These are phyloP conservation scores for Ceratocystis colombiana DNA, from an alignment of 2,329 filamentous ascomycete genomes.

Conservation along the genomic window DNA sequence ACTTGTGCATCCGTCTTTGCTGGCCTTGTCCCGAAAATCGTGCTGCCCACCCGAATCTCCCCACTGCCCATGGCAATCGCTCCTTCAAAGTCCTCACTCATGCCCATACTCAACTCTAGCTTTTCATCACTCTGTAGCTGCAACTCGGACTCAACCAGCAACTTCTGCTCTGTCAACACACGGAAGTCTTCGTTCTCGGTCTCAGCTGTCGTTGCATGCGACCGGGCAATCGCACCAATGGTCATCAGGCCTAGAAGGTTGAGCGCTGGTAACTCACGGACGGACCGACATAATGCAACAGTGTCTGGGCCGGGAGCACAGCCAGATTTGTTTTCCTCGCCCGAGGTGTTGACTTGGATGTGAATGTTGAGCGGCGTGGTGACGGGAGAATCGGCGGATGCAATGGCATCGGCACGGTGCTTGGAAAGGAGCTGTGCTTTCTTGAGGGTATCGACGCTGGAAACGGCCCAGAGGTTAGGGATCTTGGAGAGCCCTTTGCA, in stretches of 20 bases:
- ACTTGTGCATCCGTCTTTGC: constrained; percentile 69
- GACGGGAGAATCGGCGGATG: constrained; percentile 34
- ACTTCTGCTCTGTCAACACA: constrained; percentile 55
- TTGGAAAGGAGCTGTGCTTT: constrained; percentile 77
- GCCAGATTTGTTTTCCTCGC: constrained; percentile 76
- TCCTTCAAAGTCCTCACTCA: constrained; percentile 93
- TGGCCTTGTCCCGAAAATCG: constrained; percentile 80
- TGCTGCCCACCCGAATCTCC: constrained; percentile 86
- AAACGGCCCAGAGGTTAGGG: constrained; percentile 82
- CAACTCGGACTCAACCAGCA: constrained; percentile 52
- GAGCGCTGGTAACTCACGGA: constrained; percentile 64
- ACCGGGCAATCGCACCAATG: constrained; percentile 86
- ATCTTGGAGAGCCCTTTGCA: constrained; percentile 80
- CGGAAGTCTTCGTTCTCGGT: constrained; percentile 89
- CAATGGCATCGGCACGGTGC: constrained; percentile 52
- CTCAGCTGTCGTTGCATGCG: constrained; percentile 59
- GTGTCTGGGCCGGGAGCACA: constrained; percentile 56
- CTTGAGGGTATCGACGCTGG: constrained; percentile 77
- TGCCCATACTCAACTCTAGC: constrained; percentile 95
- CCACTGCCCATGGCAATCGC: constrained; percentile 73
- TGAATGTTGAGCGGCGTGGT: constrained; percentile 53
- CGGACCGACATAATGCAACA: constrained; percentile 55
- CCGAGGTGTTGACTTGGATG: constrained; percentile 92
- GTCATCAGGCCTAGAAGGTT: constrained; percentile 84
- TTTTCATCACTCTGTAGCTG: constrained; percentile 34